Percentiles rank a stretch among this genome's conserved stretches.
These are phyloP conservation scores for Phellinidium pouzarii DNA, from an alignment of 1,284 basidiomycete species.

Conservation along the genomic window DNA sequence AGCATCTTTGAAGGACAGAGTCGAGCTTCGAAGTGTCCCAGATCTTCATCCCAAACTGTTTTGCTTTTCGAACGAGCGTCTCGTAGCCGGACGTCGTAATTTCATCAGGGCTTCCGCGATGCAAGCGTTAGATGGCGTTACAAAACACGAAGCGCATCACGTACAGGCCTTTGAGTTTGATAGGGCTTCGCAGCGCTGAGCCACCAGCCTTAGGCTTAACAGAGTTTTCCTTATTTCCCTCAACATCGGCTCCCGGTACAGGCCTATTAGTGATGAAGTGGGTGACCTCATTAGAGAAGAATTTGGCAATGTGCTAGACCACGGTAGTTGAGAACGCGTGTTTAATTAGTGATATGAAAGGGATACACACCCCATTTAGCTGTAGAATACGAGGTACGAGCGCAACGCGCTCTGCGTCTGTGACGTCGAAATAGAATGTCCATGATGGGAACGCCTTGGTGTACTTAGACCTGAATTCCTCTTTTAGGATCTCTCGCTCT, in stretches of 20 bases:
- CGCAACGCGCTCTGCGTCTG: conserved; percentile 47
- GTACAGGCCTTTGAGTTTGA: conserved; percentile 54
- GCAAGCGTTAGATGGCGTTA: conserved; percentile 25
- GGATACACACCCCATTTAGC: conserved; percentile 70
- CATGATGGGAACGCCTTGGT: conserved; percentile 77
- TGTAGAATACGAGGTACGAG: conserved; percentile 44
- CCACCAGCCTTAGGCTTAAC: conserved; percentile 27
- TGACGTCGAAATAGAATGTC: conserved; percentile 80
- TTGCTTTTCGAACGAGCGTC: conserved; percentile 69
- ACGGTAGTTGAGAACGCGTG: conserved; percentile 10
- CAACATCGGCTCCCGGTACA: conserved; percentile 32
- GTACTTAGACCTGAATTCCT: conserved; percentile 82
- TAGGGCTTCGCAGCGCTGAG: conserved; percentile 51
- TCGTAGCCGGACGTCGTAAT: conserved; percentile 32
- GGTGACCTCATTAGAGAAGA: conserved; percentile 81
- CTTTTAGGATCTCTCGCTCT: conserved; percentile 54
- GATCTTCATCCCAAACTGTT: conserved; percentile 78
- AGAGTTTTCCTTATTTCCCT: conserved; percentile 61
- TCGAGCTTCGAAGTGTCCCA: conserved; percentile 77
- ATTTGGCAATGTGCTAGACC: conserved; percentile 68
- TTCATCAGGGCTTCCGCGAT: conserved; percentile 26
- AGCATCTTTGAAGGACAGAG: conserved; percentile 63
- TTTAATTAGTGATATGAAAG: conserved; percentile 9
- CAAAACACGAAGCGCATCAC: conserved; percentile 21
- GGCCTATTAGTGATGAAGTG: conserved; percentile 77